Evolutionary conservation across 176 grass and related monocot genomes (phyloP).

Genomic region (Zea mays): DNA sequence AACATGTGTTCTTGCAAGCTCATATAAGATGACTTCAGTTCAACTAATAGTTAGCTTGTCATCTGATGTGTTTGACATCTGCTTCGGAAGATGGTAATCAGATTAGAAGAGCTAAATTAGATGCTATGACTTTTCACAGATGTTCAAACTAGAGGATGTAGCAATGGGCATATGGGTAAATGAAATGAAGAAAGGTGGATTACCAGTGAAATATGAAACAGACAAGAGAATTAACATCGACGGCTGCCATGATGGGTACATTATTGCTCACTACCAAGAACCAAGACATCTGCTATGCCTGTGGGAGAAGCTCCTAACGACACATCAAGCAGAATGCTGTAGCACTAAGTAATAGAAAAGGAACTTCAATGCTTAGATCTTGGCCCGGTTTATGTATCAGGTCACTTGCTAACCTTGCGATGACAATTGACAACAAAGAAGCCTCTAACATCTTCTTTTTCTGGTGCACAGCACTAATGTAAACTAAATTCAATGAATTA

Average conservation of each 20-base stretch:
- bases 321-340: conserved; percentile 65
- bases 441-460: background rate
- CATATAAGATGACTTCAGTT: conserved; percentile 23
- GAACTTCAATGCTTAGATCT: conserved; percentile 6
- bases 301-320: conserved; percentile 69
- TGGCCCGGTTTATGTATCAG: background rate
- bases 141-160: conserved; percentile 99
- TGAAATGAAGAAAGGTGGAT: conserved; percentile 60
- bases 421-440: background rate
- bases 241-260: conserved; percentile 67
- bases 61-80: conserved; percentile 15
- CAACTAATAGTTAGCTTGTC: background rate
- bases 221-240: conserved; percentile 64
- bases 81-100: background rate
- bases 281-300: conserved; percentile 80
- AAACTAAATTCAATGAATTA: background rate
- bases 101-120: conserved; percentile 23
- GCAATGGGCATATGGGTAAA: conserved; percentile 95
- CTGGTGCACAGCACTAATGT: background rate
- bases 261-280: conserved; percentile 92
- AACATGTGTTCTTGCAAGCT: background rate
- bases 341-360: conserved; percentile 31
- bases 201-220: conserved; percentile 68
- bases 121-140: conserved; percentile 51
- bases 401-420: background rate